phyloP scores from a whole-genome alignment of 768 basidiomycete species.

The Serendipita indica region DNA sequence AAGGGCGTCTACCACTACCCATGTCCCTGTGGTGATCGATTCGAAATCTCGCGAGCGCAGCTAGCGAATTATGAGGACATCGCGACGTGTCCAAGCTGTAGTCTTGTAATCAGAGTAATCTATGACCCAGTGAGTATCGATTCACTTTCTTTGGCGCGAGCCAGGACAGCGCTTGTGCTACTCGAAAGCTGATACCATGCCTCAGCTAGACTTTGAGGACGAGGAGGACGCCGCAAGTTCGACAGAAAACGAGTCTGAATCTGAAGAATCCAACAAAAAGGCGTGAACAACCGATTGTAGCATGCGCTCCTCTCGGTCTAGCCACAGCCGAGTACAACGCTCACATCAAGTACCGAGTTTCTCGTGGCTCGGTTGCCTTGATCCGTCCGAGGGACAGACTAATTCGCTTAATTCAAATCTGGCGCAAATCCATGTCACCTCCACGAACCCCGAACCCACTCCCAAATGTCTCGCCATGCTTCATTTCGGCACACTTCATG shows the following conservation, averaged over 20 bases:
- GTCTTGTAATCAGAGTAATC: conserved; percentile 78
- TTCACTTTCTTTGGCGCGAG: neutral
- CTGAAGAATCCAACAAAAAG: neutral
- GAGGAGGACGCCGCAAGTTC: neutral
- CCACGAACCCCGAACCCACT: no score
- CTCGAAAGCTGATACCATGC: neutral
- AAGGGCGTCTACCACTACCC: conserved; percentile 87
- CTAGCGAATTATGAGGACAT: conserved; percentile 83
- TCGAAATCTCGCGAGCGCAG: conserved; percentile 81
- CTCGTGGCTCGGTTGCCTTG: no score
- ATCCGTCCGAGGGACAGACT: no score
- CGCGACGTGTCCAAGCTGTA: conserved; percentile 93
- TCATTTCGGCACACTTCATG: no score
- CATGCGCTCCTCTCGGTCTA: neutral
- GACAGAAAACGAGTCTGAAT: conserved; percentile 4
- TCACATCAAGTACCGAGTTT: no score
- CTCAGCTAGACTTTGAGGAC: conserved; percentile 1
- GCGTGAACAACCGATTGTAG: neutral
- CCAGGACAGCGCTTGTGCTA: neutral
- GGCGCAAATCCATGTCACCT: no score
- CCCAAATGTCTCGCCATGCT: no score
- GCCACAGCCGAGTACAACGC: no score
- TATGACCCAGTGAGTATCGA: conserved; percentile 73
- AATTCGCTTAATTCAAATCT: no score
- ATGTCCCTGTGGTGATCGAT: conserved; percentile 94